Base-by-base conservation (phyloP, 1,284 basidiomycete genomes). In the Rhodotorula sp. region DNA sequence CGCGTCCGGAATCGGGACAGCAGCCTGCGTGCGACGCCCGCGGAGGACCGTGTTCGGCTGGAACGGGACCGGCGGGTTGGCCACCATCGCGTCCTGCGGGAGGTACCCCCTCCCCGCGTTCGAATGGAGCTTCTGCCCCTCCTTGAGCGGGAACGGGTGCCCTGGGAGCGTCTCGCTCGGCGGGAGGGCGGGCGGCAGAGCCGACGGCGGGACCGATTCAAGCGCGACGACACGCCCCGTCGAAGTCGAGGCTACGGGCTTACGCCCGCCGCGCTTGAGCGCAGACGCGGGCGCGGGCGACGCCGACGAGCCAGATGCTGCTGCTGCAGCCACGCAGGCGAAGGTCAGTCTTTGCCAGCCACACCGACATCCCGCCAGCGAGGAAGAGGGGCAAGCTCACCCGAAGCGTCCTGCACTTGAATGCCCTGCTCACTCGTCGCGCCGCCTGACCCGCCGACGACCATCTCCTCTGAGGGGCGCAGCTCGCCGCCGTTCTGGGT, bases 11-110 rank as follows among this genome's bases (percentile, higher is more conserved):
- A 73, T 36, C 15, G 44, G 54, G 19, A 36, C 32, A 3, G 58
- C 41, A 0, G 57, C 46, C 51, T 57, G 46, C 34, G 73, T 74
- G 2, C 73, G 34, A 8, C 75, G 54, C 12, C 75, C 73, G 36
- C 73, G 66, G 13, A 76, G 65, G 55, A 76, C 66, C 36, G 71
- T 64, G 59, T 69, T 64, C n/a, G 51, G 55, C 25, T 29, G 25
- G 48, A 73, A 70, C 32, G 69, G 74, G 55, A 71, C 66, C 17
- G 74, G 74, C 21, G 70, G 70, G n/a, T 69, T 46, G 34, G 50
- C 29, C 37, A 74, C 73, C 29, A 72, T 51, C 3, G 70, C 70
- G 9, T 41, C 27, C n/a, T 36, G 41, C n/a, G 67, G 67, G 25
- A 74, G 63, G 59, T 54, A 72, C 25, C 61, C 54, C 25, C 46